These are phyloP conservation scores for Kwoniella dendrophila DNA, from an alignment of 768 basidiomycete species.

Conservation along the genomic window DNA sequence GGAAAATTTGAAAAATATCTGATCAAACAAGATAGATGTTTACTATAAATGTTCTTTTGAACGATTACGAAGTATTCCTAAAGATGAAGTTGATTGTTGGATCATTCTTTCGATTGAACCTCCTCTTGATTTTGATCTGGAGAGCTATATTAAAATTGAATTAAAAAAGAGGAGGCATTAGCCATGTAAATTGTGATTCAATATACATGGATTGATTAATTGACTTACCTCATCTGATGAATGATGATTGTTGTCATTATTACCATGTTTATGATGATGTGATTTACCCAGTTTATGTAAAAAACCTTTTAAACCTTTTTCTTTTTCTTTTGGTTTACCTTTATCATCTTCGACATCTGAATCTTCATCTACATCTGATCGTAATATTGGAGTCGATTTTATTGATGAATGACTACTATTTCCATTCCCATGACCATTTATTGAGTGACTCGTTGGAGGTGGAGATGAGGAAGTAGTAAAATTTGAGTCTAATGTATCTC, in stretches of 20 bases:
- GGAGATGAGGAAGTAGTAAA: neutral
- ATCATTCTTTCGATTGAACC: constrained; percentile 1
- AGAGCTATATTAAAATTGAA: neutral
- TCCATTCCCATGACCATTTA: constrained; percentile 1
- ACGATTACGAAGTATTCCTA: too few relatives aligned
- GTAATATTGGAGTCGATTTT: neutral
- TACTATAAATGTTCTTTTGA: too few relatives aligned
- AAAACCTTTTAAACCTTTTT: constrained; percentile 29
- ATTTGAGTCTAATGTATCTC: constrained; percentile 7
- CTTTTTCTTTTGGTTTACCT: constrained; percentile 4
- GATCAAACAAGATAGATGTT: too few relatives aligned
- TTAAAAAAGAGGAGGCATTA: neutral
- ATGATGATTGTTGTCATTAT: too few relatives aligned
- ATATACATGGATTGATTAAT: neutral
- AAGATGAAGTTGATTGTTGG: neutral
- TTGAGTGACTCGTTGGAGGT: too few relatives aligned
- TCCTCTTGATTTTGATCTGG: constrained; percentile 9
- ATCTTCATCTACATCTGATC: too few relatives aligned
- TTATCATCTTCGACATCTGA: constrained; percentile 25
- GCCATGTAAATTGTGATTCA: neutral
- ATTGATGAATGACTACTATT: neutral
- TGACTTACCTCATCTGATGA: constrained; percentile 32
- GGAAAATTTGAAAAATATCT: too few relatives aligned
- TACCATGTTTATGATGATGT: constrained; percentile 3
- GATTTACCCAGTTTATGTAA: constrained; percentile 30